Conservation (phyloP, 1,284 basidiomycete genomes). For the Heliocybe sulcata region DNA sequence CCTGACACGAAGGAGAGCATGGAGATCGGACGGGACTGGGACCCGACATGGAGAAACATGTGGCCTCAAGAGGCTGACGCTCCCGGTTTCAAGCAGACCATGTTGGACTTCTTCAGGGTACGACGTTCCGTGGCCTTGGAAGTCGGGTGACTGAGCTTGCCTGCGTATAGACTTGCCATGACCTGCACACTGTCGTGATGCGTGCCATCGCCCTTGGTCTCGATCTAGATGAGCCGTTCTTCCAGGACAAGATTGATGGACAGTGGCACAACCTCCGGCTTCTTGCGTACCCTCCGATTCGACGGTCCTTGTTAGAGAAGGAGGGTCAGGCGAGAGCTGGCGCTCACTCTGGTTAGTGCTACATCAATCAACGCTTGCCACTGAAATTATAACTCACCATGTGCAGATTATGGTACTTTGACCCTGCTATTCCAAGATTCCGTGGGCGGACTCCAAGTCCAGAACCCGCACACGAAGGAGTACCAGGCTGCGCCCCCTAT, state of each 20-base stretch:
- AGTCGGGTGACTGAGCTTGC: slow-evolving; percentile 1
- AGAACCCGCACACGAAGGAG: slow-evolving; percentile 65
- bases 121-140: slow-evolving; percentile 4
- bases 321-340: slow-evolving; percentile 76
- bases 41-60: slow-evolving; percentile 64
- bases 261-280: slow-evolving; percentile 74
- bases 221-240: slow-evolving; percentile 63
- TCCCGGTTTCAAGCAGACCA: slow-evolving; percentile 62
- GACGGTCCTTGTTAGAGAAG: slow-evolving; percentile 43
- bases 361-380: neutral
- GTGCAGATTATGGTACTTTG: slow-evolving; percentile 72
- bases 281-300: slow-evolving; percentile 69
- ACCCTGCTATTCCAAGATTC: slow-evolving; percentile 82
- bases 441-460: slow-evolving; percentile 80
- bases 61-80: slow-evolving; percentile 66
- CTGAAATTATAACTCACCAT: neutral
- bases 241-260: slow-evolving; percentile 66
- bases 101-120: slow-evolving; percentile 70
- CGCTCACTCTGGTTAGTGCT: slow-evolving; percentile 58
- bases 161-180: slow-evolving; percentile 54
- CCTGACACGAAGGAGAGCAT: slow-evolving; percentile 81
- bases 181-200: slow-evolving; percentile 71
- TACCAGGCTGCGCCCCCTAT: slow-evolving; percentile 73
- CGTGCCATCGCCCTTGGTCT: slow-evolving; percentile 75
- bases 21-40: slow-evolving; percentile 82